phyloP scores from a whole-genome alignment of 441 rosid species.

The Sinapis alba region DNA sequence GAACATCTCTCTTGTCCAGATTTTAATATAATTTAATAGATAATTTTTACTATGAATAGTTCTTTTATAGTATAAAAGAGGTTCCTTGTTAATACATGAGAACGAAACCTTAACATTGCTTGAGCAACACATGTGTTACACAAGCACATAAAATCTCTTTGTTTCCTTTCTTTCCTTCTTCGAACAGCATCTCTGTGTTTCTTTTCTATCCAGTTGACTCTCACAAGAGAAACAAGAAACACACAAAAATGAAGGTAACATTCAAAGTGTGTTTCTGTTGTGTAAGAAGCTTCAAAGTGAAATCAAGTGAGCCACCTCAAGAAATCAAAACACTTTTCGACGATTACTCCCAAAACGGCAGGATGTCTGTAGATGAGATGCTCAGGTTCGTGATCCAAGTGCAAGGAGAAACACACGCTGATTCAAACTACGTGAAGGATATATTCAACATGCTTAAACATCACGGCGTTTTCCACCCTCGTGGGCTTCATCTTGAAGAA shows the following conservation, averaged over 20 bases:
- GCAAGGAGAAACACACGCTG: constrained; percentile 56
- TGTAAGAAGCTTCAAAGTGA: constrained; percentile 60
- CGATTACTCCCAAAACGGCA: constrained; percentile 50
- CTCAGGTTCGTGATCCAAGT: constrained; percentile 49
- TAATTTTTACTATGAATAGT: not conserved
- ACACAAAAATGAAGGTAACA: constrained; percentile 31
- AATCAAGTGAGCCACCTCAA: constrained; percentile 55
- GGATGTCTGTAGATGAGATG: constrained; percentile 56
- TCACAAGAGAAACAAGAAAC: constrained; percentile 1
- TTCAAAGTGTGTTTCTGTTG: constrained; percentile 68
- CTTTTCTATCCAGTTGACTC: not conserved
- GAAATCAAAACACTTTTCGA: constrained; percentile 51
- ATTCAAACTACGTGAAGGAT: constrained; percentile 52
- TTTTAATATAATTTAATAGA: not conserved
- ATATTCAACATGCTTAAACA: constrained; percentile 64
- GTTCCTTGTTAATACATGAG: not conserved
- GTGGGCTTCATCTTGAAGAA: constrained; percentile 60
- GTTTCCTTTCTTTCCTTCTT: constrained; percentile 1
- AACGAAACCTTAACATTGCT: not conserved
- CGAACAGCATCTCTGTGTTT: constrained; percentile 16
- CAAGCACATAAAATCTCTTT: constrained; percentile 17
- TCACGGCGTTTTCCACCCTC: constrained; percentile 60
- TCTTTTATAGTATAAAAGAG: not conserved
- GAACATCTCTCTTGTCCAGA: not conserved
- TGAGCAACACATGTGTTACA: constrained; percentile 8